phyloP scores from a whole-genome alignment of 257 asterid genomes.

The Solanum paucissectum region DNA sequence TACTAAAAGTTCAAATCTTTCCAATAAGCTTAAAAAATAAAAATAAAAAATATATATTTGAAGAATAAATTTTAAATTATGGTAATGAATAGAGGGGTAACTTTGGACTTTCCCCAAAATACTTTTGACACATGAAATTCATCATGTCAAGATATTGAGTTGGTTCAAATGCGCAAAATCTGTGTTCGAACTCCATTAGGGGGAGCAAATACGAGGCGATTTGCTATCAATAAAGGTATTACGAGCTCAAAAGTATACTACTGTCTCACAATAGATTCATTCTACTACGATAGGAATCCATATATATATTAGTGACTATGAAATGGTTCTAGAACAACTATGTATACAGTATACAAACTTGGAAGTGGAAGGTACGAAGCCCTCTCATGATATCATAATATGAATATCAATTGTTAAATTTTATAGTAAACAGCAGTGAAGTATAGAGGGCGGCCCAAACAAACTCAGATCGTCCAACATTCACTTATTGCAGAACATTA shows the following conservation, averaged over 20 bases:
- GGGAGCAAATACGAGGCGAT: neutral
- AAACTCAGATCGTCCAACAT: conserved; percentile 7
- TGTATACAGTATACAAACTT: neutral
- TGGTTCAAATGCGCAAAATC: too few species aligned
- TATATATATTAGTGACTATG: neutral
- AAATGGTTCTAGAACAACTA: too few species aligned
- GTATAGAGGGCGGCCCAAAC: neutral
- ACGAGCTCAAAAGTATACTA: neutral
- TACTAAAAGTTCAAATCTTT: neutral
- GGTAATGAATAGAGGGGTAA: neutral
- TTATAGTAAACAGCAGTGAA: neutral
- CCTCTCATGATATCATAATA: neutral
- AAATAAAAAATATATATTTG: neutral
- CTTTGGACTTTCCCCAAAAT: neutral
- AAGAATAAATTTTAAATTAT: too few species aligned
- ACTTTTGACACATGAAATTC: neutral
- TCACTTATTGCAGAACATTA: conserved; percentile 10
- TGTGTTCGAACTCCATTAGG: neutral
- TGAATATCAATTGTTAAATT: too few species aligned
- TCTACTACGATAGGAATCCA: neutral
- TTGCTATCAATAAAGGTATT: neutral
- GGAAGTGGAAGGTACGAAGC: neutral
- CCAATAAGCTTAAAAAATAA: neutral
- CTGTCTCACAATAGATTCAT: neutral
- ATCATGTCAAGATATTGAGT: neutral